Conservation (phyloP, 108 stramenopile species). For the Parmales sp. region DNA sequence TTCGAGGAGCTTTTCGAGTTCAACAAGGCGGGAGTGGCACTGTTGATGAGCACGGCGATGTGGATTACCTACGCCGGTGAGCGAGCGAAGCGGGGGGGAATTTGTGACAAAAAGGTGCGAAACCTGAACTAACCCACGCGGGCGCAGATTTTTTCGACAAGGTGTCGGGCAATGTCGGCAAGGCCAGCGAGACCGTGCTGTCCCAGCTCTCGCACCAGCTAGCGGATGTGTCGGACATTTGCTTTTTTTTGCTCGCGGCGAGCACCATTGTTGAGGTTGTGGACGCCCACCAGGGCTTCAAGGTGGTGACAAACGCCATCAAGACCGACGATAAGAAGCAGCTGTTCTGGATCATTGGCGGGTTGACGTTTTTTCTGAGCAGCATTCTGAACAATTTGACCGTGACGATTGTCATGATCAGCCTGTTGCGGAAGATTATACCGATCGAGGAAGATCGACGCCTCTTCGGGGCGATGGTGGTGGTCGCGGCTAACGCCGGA, state of each 20-base stretch:
- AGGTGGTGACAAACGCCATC: slow-evolving; percentile 83
- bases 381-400: slow-evolving; percentile 86
- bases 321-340: slow-evolving; percentile 72
- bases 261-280: slow-evolving; percentile 88
- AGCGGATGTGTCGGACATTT: slow-evolving; percentile 86
- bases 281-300: slow-evolving; percentile 89
- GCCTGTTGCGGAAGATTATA: slow-evolving; percentile 69
- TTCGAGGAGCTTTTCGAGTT: slow-evolving; percentile 88
- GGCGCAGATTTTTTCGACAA: no score
- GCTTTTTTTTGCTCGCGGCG: slow-evolving; percentile 85
- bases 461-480: slow-evolving; percentile 88
- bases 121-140: no score
- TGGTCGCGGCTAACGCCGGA: slow-evolving; percentile 87
- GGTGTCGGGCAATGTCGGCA: no score
- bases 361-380: slow-evolving; percentile 81
- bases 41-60: slow-evolving; percentile 80
- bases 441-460: slow-evolving; percentile 66
- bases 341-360: slow-evolving; percentile 81
- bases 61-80: slow-evolving; percentile 91
- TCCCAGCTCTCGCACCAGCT: slow-evolving; percentile 78
- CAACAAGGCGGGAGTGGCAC: slow-evolving; percentile 82
- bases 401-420: slow-evolving; percentile 87
- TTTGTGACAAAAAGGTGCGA: no score
- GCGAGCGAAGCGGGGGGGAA: no score
- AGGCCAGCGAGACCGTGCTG: no score